These are phyloP conservation scores for Lentinula aciculospora DNA, from an alignment of 768 basidiomycete genomes.

Conservation along the genomic window DNA sequence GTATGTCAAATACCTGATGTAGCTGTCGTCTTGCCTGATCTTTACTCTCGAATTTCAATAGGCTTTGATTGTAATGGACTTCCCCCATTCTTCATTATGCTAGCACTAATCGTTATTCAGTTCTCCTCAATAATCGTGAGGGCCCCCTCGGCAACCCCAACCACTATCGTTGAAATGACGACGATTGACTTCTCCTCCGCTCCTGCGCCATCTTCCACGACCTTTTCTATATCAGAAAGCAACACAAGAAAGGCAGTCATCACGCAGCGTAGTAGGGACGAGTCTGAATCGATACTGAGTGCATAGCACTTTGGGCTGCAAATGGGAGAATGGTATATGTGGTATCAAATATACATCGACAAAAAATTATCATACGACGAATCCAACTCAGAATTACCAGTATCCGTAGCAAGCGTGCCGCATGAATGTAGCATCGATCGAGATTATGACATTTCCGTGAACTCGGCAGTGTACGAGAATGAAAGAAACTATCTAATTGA, in stretches of 20 bases:
- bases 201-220: background rate
- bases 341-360: too few species aligned
- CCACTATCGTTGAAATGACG: background rate
- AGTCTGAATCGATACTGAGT: background rate
- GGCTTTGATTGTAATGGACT: background rate
- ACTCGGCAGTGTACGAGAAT: too few species aligned
- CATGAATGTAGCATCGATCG: too few species aligned
- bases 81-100: background rate
- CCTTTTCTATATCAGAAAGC: background rate
- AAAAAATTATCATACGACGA: too few species aligned
- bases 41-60: background rate
- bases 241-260: background rate
- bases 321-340: too few species aligned
- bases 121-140: background rate
- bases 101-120: background rate
- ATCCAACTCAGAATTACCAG: too few species aligned
- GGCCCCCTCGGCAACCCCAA: background rate
- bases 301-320: background rate
- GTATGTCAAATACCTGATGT: background rate
- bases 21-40: background rate
- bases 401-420: too few species aligned
- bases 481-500: too few species aligned
- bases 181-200: background rate
- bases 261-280: background rate
- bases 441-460: too few species aligned